Evolutionary conservation across 2,329 filamentous ascomycete genomes (phyloP).

Genomic region (Colletotrichum acutatum): DNA sequence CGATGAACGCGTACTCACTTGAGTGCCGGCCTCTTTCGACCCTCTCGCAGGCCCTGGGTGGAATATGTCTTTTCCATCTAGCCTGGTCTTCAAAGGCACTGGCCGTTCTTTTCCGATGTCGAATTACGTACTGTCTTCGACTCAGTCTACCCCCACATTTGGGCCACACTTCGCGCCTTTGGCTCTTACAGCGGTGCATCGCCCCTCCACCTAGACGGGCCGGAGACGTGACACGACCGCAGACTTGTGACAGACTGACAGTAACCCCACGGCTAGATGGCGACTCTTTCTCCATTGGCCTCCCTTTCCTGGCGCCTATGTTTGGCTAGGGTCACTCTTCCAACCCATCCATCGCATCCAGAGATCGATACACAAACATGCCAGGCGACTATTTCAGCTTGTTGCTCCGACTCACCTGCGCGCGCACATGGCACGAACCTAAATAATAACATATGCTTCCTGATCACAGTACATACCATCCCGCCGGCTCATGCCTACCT

Average conservation of each 20-base stretch:
- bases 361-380: background rate
- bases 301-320: background rate
- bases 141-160: slow-evolving; percentile 27
- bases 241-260: background rate
- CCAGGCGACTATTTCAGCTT: background rate
- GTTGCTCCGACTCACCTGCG: background rate
- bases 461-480: background rate
- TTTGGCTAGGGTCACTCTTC: background rate
- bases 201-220: background rate
- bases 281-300: background rate
- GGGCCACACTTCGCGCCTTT: slow-evolving; percentile 1
- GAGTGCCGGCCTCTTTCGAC: background rate
- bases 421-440: slow-evolving; percentile 5
- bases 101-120: background rate
- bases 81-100: background rate
- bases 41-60: background rate
- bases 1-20: background rate
- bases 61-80: background rate
- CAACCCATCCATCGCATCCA: background rate
- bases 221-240: background rate
- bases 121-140: slow-evolving; percentile 18
- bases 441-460: background rate
- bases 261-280: background rate
- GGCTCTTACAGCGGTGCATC: background rate
- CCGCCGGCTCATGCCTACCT: background rate